Evolutionary conservation across 1,139 yeast genomes (phyloP).

Genomic region (Pichia sp.): DNA sequence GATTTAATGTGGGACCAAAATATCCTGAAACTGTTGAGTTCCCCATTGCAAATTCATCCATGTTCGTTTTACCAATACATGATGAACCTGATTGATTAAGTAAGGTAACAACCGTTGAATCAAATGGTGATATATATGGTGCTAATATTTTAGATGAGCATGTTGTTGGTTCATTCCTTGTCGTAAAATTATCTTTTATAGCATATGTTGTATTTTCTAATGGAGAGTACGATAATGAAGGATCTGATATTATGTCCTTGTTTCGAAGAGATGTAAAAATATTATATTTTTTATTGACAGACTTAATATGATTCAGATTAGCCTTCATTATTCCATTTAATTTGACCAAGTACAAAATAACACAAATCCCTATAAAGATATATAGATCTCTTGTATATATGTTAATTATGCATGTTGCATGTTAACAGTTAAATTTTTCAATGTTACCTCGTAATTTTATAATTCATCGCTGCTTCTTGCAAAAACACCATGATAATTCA

Average conservation of each 20-base stretch:
- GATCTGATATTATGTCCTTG: conserved; percentile 1
- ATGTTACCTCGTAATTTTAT: too few species aligned
- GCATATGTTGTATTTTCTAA: conserved; percentile 34
- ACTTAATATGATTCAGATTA: conserved; percentile 9
- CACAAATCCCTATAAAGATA: too few species aligned
- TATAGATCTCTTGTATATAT: too few species aligned
- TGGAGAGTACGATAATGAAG: conserved; percentile 10
- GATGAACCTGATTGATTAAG: conserved; percentile 47
- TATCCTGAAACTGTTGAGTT: conserved; percentile 52
- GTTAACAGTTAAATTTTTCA: too few species aligned
- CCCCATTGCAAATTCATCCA: conserved; percentile 99
- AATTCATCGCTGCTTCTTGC: too few species aligned
- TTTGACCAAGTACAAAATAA: too few species aligned
- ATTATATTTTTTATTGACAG: conserved; percentile 26
- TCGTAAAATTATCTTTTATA: conserved; percentile 74
- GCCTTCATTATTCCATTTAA: neutral
- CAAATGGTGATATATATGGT: conserved; percentile 66
- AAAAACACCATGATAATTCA: too few species aligned
- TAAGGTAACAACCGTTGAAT: conserved; percentile 63
- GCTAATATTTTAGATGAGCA: conserved; percentile 63
- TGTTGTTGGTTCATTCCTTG: conserved; percentile 53
- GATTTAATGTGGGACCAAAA: conserved; percentile 68
- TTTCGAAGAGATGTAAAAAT: conserved; percentile 32
- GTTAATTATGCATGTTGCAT: too few species aligned
- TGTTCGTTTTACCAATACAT: conserved; percentile 78